Evolutionary conservation across 306 rosid genomes (phyloP).

Genomic region (Hippophae rhamnoides): DNA sequence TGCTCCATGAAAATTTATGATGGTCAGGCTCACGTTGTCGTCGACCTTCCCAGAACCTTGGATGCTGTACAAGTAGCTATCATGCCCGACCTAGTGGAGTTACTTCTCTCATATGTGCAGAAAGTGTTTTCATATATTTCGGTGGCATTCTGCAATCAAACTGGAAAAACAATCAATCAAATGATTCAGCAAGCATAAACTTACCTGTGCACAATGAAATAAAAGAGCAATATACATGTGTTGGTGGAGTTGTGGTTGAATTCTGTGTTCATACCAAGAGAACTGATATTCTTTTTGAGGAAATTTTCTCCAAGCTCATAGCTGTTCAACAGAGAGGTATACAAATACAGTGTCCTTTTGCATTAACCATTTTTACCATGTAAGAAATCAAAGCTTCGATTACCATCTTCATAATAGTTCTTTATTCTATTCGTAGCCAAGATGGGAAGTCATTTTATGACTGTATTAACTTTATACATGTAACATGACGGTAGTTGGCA

Average conservation of each 20-base stretch:
- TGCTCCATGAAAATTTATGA: constrained; percentile 87
- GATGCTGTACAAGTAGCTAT: constrained; percentile 82
- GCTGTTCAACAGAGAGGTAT: constrained; percentile 84
- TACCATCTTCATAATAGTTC: not conserved
- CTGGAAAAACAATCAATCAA: constrained; percentile 47
- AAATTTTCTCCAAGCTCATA: constrained; percentile 70
- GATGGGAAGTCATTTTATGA: not conserved
- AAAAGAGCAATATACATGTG: constrained; percentile 87
- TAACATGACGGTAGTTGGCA: too few species aligned
- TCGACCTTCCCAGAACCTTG: constrained; percentile 91
- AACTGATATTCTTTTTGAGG: constrained; percentile 88
- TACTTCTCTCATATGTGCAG: constrained; percentile 83
- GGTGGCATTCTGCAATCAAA: constrained; percentile 84
- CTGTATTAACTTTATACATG: too few species aligned
- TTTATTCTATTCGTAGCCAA: not conserved
- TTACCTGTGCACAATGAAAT: constrained; percentile 64
- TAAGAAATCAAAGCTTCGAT: constrained; percentile 6
- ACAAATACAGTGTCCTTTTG: constrained; percentile 11
- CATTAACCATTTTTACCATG: constrained; percentile 4
- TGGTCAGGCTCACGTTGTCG: constrained; percentile 88
- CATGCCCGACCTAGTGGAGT: constrained; percentile 82
- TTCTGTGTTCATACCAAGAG: constrained; percentile 93
- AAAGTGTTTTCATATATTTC: constrained; percentile 94
- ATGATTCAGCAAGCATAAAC: constrained; percentile 32
- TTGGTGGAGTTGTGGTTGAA: constrained; percentile 99